Percentiles rank a stretch among this genome's conserved stretches.
Evolutionary conservation across 225 moss, liverwort and hornwort genomes (phyloP).

Genomic region (Neckera pumila): DNA sequence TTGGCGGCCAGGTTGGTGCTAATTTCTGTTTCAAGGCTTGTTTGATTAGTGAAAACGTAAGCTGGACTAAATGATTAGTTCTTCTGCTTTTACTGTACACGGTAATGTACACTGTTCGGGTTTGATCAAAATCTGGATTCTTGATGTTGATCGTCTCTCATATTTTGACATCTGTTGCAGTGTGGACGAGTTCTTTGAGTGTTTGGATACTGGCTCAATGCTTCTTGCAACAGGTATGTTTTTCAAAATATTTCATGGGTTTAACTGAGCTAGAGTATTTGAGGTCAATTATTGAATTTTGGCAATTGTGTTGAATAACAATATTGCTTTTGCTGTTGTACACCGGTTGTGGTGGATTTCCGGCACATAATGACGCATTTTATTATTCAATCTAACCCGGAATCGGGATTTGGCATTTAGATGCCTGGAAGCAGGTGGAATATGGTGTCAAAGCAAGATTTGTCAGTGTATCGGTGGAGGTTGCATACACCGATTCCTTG

Average conservation of each 20-base stretch:
- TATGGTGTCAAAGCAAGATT: conserved; percentile 83
- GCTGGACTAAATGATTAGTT: neutral
- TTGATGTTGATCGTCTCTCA: neutral
- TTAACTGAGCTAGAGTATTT: neutral
- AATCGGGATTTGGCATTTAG: conserved; percentile 17
- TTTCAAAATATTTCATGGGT: neutral
- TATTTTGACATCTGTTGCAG: conserved; percentile 30
- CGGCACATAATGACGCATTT: neutral
- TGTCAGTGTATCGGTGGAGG: conserved; percentile 48
- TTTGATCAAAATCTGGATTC: neutral
- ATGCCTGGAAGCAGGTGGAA: conserved; percentile 82
- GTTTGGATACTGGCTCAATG: conserved; percentile 86
- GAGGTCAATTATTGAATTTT: neutral
- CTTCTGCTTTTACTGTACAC: neutral
- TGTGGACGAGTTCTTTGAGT: conserved; percentile 98
- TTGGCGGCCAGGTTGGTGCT: conserved; percentile 75
- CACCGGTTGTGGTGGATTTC: neutral
- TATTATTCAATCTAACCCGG: neutral
- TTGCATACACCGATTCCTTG: conserved; percentile 31
- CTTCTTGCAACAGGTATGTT: conserved; percentile 57
- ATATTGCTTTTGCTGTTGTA: neutral
- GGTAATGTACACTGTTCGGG: neutral
- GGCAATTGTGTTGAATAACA: neutral
- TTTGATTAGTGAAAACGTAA: neutral
- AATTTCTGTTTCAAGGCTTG: conserved; percentile 34